Conservation (phyloP, 345 rosid species). For the Chamaenerion angustifolium region DNA sequence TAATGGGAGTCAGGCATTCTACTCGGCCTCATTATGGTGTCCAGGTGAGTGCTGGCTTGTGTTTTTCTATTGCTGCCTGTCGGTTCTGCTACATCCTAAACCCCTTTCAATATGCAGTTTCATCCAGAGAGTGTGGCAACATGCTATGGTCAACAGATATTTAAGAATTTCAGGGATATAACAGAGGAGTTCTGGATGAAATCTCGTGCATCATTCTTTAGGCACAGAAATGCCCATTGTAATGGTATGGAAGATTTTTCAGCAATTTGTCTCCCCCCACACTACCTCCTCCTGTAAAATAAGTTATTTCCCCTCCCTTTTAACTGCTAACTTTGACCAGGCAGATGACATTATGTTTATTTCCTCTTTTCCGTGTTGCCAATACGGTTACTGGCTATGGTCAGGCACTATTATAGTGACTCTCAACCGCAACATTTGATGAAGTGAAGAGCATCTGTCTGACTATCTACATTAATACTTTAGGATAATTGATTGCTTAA, state of each 20-base stretch:
- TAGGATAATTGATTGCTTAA: too few species aligned
- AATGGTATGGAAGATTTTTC: constrained; percentile 34
- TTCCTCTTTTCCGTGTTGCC: too few species aligned
- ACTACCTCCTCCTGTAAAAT: too few species aligned
- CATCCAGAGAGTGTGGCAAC: constrained; percentile 98
- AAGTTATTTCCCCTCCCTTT: too few species aligned
- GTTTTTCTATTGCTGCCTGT: not conserved
- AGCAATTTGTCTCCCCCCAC: not conserved
- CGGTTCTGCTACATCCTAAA: constrained; percentile 2
- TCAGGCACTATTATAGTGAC: too few species aligned
- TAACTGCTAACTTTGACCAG: too few species aligned
- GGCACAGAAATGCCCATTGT: constrained; percentile 23
- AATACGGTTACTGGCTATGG: too few species aligned
- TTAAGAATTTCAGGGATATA: constrained; percentile 62
- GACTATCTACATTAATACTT: too few species aligned
- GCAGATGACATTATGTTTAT: too few species aligned
- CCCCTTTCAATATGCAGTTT: constrained; percentile 45
- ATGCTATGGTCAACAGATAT: constrained; percentile 54
- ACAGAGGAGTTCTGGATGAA: constrained; percentile 65
- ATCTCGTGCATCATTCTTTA: constrained; percentile 19
- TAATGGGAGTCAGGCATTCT: constrained; percentile 89
- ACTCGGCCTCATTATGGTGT: constrained; percentile 85
- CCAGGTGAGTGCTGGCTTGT: constrained; percentile 41
- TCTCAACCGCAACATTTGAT: too few species aligned
- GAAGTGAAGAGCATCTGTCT: too few species aligned